Conservation (phyloP, 768 basidiomycete species). For the Termitomyces sp. region DNA sequence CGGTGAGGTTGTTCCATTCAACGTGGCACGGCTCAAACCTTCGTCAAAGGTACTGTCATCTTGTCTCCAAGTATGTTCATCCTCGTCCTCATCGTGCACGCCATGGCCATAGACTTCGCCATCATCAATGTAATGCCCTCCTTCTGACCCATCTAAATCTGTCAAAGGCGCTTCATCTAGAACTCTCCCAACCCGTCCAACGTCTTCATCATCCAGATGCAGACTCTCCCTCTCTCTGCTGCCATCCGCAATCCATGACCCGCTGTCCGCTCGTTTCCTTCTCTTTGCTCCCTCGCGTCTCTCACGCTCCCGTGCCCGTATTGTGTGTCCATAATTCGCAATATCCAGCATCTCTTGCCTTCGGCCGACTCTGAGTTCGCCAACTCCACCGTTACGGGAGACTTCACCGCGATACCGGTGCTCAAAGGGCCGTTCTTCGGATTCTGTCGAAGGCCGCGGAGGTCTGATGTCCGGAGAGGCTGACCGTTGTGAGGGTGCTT, state of each 20-base stretch:
- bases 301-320: constrained; percentile 25
- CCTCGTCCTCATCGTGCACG: constrained; percentile 21
- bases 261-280: constrained; percentile 64
- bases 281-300: constrained; percentile 20
- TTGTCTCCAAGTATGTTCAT: constrained; percentile 11
- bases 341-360: constrained; percentile 85
- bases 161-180: constrained; percentile 74
- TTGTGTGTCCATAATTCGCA: constrained; percentile 73
- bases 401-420: constrained; percentile 91
- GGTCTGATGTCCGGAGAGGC: constrained; percentile 30
- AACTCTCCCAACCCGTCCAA: constrained; percentile 45
- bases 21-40: constrained; percentile 12
- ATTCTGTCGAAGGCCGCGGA: constrained; percentile 62
- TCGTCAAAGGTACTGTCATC: constrained; percentile 10
- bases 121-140: constrained; percentile 19
- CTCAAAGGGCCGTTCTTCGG: constrained; percentile 79
- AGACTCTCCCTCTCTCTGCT: constrained; percentile 61
- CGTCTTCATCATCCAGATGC: constrained; percentile 59
- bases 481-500: constrained; percentile 28
- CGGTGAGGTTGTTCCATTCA: constrained; percentile 14
- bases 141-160: constrained; percentile 59
- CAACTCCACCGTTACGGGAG: constrained; percentile 84
- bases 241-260: constrained; percentile 37
- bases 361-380: constrained; percentile 70
- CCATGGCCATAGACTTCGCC: constrained; percentile 13